Evolutionary conservation across 768 basidiomycete genomes (phyloP), one percentile per base, ranked within the genome.

Genomic region (Kwoniella newhampshirensis): DNA sequence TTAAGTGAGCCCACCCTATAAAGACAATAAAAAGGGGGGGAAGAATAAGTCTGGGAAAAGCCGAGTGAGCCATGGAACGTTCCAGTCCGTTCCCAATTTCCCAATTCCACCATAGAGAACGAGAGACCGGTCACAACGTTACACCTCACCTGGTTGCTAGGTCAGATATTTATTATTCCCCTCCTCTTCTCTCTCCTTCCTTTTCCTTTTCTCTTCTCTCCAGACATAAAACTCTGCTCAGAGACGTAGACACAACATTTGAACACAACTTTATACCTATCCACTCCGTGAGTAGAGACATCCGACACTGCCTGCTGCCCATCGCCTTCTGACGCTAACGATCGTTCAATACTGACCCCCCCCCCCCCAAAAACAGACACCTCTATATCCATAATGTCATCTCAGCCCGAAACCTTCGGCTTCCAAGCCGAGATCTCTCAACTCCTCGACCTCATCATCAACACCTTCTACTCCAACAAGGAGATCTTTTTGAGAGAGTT

Each of bases 401-500:
- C 50, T 26, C 54, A 62, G 54, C 59, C 72, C 39, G 74, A 75
- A 59, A 74, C 72, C 40, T 75, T 75, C 59, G 74, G 74, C 57
- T 75, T 47, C 86, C 91, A 97, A 79, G 94, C 94, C 77, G 94
- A 98, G 84, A 98, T 99, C 86, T 88, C 87, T 78, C 96, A 98
- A 81, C 83, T 97, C 71, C 84, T 98, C 66, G 94, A 98, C 83
- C 81, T 98, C 76, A 98, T 98, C 82, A 97, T 98, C 85, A 97
- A 97, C 83, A 97, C 94, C 63, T 98, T 98, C 86, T 99, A 98
- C 86, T 96, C 92, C 62, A 97, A 99, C 87, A 99, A 99, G 84
- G 94, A 97, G 81, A 98, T 99, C 79, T 98, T 98, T 86, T 87
- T 99, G 69, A 89, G 96, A 77, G 96, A 98, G 80, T 63, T 98